phyloP scores from a whole-genome alignment of 345 rosid genomes.

The Salix exigua region DNA sequence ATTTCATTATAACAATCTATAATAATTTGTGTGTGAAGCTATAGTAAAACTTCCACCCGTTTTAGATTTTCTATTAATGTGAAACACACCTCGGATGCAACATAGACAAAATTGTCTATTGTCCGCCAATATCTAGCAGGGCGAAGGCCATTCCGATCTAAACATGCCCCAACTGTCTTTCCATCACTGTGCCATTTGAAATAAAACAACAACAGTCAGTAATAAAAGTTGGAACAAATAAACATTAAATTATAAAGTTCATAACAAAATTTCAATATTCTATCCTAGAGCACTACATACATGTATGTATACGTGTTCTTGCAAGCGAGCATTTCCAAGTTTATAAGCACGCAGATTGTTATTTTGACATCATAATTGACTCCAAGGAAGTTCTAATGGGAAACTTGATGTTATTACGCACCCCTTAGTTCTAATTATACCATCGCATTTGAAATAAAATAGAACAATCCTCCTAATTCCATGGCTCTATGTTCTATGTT shows the following conservation, averaged over 20 bases:
- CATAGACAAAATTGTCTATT: constrained; percentile 85
- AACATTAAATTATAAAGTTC: constrained; percentile 3
- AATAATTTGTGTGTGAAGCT: too few relatives aligned
- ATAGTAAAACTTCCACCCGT: too few relatives aligned
- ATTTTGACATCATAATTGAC: background rate
- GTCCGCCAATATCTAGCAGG: constrained; percentile 99
- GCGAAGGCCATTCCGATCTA: constrained; percentile 98
- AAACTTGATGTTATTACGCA: background rate
- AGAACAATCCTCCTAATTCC: background rate
- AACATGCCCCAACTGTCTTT: constrained; percentile 98
- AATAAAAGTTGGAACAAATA: constrained; percentile 14
- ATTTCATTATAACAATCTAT: too few relatives aligned
- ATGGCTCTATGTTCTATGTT: too few relatives aligned
- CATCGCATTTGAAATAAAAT: background rate
- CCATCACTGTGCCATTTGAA: constrained; percentile 77
- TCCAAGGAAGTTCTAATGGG: background rate
- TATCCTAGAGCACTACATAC: background rate
- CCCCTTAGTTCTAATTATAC: background rate
- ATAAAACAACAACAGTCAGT: constrained; percentile 37
- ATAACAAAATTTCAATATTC: background rate
- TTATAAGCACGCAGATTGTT: background rate
- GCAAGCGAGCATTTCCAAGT: background rate
- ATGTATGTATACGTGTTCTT: background rate
- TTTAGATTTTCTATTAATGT: background rate
- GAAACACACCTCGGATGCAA: constrained; percentile 89